phyloP scores from a whole-genome alignment of 164 flowering plant genomes.

The Euptelea pleiosperma region DNA sequence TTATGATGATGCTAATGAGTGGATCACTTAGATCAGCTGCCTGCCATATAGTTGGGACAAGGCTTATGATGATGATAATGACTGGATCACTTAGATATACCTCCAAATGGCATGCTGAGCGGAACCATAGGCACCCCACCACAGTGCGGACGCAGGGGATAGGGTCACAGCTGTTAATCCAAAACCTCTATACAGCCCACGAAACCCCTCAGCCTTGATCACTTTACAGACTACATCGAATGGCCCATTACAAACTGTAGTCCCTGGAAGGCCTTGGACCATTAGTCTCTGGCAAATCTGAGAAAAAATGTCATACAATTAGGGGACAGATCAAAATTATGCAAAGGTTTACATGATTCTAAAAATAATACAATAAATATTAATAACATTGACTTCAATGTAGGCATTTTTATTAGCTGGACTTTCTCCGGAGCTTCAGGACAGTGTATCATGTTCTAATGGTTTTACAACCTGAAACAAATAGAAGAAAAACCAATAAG shows the following conservation, averaged over 20 bases:
- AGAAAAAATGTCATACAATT: constrained; percentile 7
- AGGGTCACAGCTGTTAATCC: constrained; percentile 65
- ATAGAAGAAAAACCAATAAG: background rate
- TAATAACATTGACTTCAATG: too few relatives aligned
- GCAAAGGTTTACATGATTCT: background rate
- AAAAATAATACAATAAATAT: background rate
- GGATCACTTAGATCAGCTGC: too few relatives aligned
- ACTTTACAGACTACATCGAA: constrained; percentile 58
- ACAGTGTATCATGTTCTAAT: too few relatives aligned
- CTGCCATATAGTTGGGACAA: too few relatives aligned
- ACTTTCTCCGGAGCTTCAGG: too few relatives aligned
- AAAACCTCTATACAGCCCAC: constrained; percentile 84
- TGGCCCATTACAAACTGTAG: constrained; percentile 49
- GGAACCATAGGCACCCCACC: constrained; percentile 86
- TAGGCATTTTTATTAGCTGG: too few relatives aligned
- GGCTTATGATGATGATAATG: too few relatives aligned
- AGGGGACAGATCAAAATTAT: background rate
- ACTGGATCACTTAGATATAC: constrained; percentile 27
- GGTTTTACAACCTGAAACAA: background rate
- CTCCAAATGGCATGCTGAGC: constrained; percentile 78
- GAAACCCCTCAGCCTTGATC: constrained; percentile 59
- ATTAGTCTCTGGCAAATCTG: constrained; percentile 78
- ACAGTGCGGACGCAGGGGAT: constrained; percentile 80
- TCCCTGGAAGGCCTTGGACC: constrained; percentile 87
- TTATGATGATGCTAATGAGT: too few relatives aligned